Evolutionary conservation across 2,329 filamentous ascomycete genomes (phyloP), one percentile per base, ranked within the genome.

Genomic region (Thelonectria olida): DNA sequence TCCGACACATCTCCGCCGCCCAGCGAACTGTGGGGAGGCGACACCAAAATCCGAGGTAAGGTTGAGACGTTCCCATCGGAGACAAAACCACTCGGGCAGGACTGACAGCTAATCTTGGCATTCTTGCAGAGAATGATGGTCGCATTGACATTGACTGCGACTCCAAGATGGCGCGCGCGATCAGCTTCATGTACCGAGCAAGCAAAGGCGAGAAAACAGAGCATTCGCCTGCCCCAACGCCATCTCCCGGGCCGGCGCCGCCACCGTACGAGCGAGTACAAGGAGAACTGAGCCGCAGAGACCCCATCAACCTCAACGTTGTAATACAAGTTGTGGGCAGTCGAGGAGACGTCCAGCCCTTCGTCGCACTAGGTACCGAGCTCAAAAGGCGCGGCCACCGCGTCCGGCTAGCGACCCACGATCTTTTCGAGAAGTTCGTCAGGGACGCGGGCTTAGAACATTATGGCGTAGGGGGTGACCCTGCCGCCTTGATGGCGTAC

Each of bases 271-370:
- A n/a, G n/a, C n/a, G n/a, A n/a, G n/a, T n/a, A n/a, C n/a, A n/a
- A n/a, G n/a, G n/a, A n/a, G 28, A 48, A 48, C n/a, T 55, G 54
- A 7, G 25, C 20, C 12, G 48, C 28, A 39, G 52, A 54, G 12
- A 38, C 53, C 2, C 51, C 61, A 6, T 27, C 19, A 23, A 23
- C 49, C 58, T 61, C n/a, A 93, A 93, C 74, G 90, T 94, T 52
- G 90, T 92, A n/a, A 89, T 94, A 61, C 92, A 92, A 83, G 90
- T 93, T 5, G 92, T 94, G 64, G 91, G 92, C 1, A 90, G 87
- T 7, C 82, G 91, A 41, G 91, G 91, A 15, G 91, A 95, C 68
- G 89, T 91, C 3, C 91, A 94, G 69, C 92, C 92, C 0, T 95
- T 94, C 63, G 75, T 95, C 15, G 88, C 88, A 64, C 84, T 94